Percentiles rank a stretch among this genome's conserved stretches.
Evolutionary conservation across 2,329 filamentous ascomycete species (phyloP).

Genomic region (Penicillium sp.): DNA sequence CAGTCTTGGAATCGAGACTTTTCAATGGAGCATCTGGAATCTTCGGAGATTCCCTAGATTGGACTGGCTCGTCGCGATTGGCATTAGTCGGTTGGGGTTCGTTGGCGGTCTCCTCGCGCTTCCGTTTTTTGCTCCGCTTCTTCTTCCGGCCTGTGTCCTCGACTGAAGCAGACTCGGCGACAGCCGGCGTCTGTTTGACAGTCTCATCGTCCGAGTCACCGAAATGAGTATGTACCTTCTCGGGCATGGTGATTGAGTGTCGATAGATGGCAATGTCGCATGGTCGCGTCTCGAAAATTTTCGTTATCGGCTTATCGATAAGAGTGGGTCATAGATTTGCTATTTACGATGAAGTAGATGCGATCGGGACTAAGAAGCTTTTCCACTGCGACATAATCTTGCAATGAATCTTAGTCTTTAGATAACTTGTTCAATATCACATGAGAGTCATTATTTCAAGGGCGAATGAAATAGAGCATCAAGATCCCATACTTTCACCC

Average conservation of each 20-base stretch:
- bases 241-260: conserved; percentile 35
- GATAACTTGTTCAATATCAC: no score
- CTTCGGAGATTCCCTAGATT: neutral
- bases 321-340: neutral
- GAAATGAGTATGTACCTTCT: conserved; percentile 39
- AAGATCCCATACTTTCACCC: no score
- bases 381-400: no score
- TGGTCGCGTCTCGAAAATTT: conserved; percentile 12
- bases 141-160: conserved; percentile 17
- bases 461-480: no score
- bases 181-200: conserved; percentile 10
- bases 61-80: neutral
- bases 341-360: no score
- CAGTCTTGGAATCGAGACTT: neutral
- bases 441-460: no score
- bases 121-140: conserved; percentile 32
- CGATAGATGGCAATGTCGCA: neutral
- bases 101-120: conserved; percentile 25
- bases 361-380: neutral
- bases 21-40: neutral
- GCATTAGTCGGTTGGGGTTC: conserved; percentile 8
- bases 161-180: neutral
- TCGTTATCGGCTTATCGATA: conserved; percentile 16
- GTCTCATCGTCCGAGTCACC: conserved; percentile 29
- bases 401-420: no score